Evolutionary conservation across 495 filamentous ascomycete genomes (phyloP).

Genomic region (Jackrogersella multiformis): DNA sequence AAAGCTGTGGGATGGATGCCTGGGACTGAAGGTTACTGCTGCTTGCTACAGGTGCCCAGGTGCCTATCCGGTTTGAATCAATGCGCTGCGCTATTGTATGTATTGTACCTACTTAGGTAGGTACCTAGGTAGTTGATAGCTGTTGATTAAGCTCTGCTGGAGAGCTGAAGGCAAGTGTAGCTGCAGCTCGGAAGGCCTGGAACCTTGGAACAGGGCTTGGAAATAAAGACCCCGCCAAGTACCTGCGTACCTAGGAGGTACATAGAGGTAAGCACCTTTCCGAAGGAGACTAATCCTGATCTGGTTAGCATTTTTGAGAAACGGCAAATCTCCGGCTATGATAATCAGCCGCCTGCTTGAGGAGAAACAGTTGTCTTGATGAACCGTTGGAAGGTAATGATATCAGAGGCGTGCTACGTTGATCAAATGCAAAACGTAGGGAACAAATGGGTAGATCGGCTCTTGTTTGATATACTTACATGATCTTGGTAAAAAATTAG

Average conservation of each 20-base stretch:
- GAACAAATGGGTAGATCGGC: neutral
- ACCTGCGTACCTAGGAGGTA: neutral
- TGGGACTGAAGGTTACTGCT: neutral
- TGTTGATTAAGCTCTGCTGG: neutral
- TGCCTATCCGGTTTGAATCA: neutral
- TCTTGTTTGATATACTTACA: slow-evolving; percentile 11
- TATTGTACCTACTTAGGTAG: no score
- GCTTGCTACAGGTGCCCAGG: neutral
- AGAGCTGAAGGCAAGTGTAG: slow-evolving; percentile 1
- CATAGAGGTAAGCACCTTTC: neutral
- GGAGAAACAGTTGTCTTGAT: slow-evolving; percentile 25
- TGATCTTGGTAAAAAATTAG: neutral
- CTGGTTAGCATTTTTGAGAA: slow-evolving; percentile 1
- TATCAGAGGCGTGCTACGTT: slow-evolving; percentile 20
- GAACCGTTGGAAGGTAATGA: neutral
- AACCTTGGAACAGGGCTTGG: no score
- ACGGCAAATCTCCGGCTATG: slow-evolving; percentile 32
- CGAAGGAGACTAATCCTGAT: slow-evolving; percentile 10
- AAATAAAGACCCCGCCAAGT: slow-evolving; percentile 14
- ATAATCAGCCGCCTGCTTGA: slow-evolving; percentile 23
- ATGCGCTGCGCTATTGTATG: no score
- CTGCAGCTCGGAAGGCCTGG: slow-evolving; percentile 18
- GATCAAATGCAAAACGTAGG: neutral
- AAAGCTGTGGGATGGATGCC: neutral
- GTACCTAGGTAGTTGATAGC: no score